Evolutionary conservation across 192 early-diverging fungal genomes (phyloP).

Genomic region (Coemansia sp.): DNA sequence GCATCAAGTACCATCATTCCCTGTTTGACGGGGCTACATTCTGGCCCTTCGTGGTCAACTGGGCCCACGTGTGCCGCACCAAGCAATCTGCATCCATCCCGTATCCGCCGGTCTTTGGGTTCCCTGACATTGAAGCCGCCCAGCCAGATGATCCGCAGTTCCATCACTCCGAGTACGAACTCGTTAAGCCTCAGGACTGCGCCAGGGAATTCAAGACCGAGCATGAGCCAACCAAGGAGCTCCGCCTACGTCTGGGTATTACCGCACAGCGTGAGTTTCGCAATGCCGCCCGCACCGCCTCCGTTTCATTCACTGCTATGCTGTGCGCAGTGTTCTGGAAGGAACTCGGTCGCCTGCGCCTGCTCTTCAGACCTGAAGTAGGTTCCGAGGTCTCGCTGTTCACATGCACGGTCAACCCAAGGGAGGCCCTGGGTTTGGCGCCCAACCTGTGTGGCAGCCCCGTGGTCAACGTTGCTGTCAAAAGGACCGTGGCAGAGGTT

Average conservation of each 20-base stretch:
- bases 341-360: slow-evolving; percentile 22
- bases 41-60: slow-evolving; percentile 51
- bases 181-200: slow-evolving; percentile 24
- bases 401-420: slow-evolving; percentile 47
- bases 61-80: slow-evolving; percentile 36
- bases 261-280: slow-evolving; percentile 39
- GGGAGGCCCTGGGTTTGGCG: slow-evolving; percentile 21
- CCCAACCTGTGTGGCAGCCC: slow-evolving; percentile 39
- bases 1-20: slow-evolving; percentile 48
- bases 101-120: slow-evolving; percentile 38
- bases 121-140: slow-evolving; percentile 14
- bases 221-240: slow-evolving; percentile 22
- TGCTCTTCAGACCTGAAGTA: slow-evolving; percentile 17
- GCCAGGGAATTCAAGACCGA: slow-evolving; percentile 23
- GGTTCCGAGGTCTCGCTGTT: slow-evolving; percentile 21
- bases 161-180: slow-evolving; percentile 37
- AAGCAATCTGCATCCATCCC: slow-evolving; percentile 13
- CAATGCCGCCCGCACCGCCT: slow-evolving; percentile 17
- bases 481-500: slow-evolving; percentile 17
- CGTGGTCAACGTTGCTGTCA: slow-evolving; percentile 27
- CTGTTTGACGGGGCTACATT: slow-evolving; percentile 50
- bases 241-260: slow-evolving; percentile 16
- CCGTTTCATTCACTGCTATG: slow-evolving; percentile 36
- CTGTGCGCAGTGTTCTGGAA: slow-evolving; percentile 49
- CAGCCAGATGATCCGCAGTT: neutral